phyloP scores from a whole-genome alignment of 2,329 filamentous ascomycete genomes.

The Uncinocarpus reesii region DNA sequence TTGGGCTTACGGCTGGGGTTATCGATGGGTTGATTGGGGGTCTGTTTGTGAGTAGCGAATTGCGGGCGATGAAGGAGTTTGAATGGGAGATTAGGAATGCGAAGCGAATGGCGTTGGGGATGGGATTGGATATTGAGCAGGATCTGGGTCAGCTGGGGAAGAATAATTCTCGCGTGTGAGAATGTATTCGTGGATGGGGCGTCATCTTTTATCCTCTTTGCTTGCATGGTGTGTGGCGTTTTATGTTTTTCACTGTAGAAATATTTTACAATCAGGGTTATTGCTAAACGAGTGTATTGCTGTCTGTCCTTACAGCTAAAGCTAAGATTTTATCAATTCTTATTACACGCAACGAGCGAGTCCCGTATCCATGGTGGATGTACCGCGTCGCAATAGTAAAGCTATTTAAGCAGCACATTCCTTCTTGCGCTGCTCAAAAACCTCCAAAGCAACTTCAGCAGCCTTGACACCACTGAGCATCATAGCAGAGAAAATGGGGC shows the following conservation, averaged over 20 bases:
- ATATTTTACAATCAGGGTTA: too few species aligned
- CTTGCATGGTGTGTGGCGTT: neutral
- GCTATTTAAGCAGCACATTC: constrained; percentile 50
- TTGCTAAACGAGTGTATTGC: too few species aligned
- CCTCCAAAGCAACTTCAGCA: constrained; percentile 65
- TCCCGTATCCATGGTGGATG: neutral
- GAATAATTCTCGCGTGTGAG: neutral
- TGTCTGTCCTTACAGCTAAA: too few species aligned
- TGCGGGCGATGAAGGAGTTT: constrained; percentile 78
- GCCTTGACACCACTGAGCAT: constrained; percentile 78
- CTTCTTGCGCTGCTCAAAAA: constrained; percentile 63
- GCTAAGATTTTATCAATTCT: too few species aligned
- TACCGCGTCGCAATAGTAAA: neutral
- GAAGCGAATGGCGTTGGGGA: constrained; percentile 26
- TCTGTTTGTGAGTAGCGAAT: constrained; percentile 74
- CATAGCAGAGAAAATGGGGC: constrained; percentile 82
- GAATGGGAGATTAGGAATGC: constrained; percentile 80
- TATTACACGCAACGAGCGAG: too few species aligned
- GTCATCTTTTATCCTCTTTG: neutral
- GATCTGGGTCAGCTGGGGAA: constrained; percentile 12
- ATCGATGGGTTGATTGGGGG: constrained; percentile 78
- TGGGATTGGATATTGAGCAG: constrained; percentile 19
- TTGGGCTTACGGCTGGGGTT: constrained; percentile 64
- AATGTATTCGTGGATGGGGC: neutral
- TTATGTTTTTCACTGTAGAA: too few species aligned